phyloP scores from a whole-genome alignment of 495 filamentous ascomycete genomes.

The Aspergillus leporis region DNA sequence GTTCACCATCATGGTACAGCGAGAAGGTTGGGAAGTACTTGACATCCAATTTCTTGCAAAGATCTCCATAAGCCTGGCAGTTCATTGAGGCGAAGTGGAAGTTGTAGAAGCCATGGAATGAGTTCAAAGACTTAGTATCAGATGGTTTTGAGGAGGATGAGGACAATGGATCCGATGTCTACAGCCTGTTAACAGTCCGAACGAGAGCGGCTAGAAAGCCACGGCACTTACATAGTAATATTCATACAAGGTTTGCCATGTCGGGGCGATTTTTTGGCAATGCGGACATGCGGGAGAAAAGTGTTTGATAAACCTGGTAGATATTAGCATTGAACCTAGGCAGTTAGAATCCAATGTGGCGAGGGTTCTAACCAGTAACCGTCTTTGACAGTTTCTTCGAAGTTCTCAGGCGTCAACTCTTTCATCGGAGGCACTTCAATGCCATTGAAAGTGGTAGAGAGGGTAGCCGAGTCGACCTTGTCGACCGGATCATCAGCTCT shows the following conservation, averaged over 20 bases:
- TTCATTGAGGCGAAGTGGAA: constrained; percentile 86
- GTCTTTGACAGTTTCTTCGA: constrained; percentile 58
- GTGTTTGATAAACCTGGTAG: constrained; percentile 68
- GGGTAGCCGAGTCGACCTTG: constrained; percentile 17
- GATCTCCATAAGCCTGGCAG: constrained; percentile 75
- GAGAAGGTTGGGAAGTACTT: constrained; percentile 69
- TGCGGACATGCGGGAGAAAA: constrained; percentile 79
- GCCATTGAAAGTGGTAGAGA: constrained; percentile 73
- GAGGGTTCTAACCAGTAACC: constrained; percentile 58
- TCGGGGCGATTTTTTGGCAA: constrained; percentile 77
- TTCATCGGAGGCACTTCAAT: constrained; percentile 73
- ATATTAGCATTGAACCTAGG: constrained; percentile 19
- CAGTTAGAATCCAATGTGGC: background rate
- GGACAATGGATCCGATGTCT: constrained; percentile 73
- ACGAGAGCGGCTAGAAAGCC: background rate
- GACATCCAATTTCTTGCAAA: constrained; percentile 67
- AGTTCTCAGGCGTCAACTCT: constrained; percentile 56
- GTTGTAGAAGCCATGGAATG: constrained; percentile 75
- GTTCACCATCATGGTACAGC: constrained; percentile 81
- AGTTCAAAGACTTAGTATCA: constrained; percentile 55
- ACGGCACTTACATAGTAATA: constrained; percentile 70
- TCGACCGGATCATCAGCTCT: constrained; percentile 22
- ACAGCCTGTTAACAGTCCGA: constrained; percentile 21
- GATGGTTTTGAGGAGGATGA: constrained; percentile 42
- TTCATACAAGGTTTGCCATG: constrained; percentile 91